A percentile compares a stretch with the other conserved stretches of the same genome.
phyloP scores from a whole-genome alignment of 2,329 filamentous ascomycete genomes.

The Aureobasidium namibiae region DNA sequence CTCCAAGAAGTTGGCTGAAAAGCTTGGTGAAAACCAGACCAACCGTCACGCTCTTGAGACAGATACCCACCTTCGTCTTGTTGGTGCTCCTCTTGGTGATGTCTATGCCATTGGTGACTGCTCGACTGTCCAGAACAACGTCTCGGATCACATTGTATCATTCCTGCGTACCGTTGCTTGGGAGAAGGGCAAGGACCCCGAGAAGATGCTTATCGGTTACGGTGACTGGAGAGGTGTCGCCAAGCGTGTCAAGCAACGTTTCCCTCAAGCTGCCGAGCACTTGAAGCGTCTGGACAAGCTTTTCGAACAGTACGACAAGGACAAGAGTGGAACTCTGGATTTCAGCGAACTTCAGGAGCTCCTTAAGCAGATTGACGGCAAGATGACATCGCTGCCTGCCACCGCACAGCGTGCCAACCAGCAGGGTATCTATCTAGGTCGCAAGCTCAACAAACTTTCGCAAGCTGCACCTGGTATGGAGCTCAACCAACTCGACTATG shows the following conservation, averaged over 20 bases:
- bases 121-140: slow-evolving; percentile 92
- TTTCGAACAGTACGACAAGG: slow-evolving; percentile 85
- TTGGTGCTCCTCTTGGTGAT: slow-evolving; percentile 81
- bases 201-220: slow-evolving; percentile 80
- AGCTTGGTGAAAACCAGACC: slow-evolving; percentile 63
- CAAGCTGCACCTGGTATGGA: slow-evolving; percentile 65
- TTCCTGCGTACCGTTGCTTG: slow-evolving; percentile 86
- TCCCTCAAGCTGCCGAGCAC: slow-evolving; percentile 83
- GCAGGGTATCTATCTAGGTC: slow-evolving; percentile 84
- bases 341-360: slow-evolving; percentile 87
- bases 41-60: slow-evolving; percentile 92
- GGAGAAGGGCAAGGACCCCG: slow-evolving; percentile 84
- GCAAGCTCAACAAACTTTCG: slow-evolving; percentile 89
- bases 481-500: slow-evolving; percentile 75
- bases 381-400: slow-evolving; percentile 87
- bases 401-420: slow-evolving; percentile 96
- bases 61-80: slow-evolving; percentile 82
- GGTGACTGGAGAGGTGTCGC: slow-evolving; percentile 82
- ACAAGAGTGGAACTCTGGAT: slow-evolving; percentile 86
- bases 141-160: slow-evolving; percentile 80
- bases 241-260: slow-evolving; percentile 72
- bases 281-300: slow-evolving; percentile 83
- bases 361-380: slow-evolving; percentile 84
- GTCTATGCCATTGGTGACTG: slow-evolving; percentile 97
- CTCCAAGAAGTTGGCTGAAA: slow-evolving; percentile 65